phyloP scores from a whole-genome alignment of 75 land plant genomes.

The Pinus tabuliformis region DNA sequence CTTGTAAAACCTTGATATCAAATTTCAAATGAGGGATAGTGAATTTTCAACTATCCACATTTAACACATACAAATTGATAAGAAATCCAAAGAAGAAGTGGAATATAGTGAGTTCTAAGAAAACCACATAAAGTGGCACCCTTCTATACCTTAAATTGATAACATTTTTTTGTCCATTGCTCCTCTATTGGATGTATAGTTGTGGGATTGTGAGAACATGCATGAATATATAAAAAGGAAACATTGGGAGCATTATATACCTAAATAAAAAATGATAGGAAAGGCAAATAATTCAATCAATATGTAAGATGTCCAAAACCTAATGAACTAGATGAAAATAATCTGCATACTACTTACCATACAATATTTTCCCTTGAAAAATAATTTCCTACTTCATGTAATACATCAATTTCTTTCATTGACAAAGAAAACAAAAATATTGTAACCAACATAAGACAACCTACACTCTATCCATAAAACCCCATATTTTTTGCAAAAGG shows the following conservation, averaged over 20 bases:
- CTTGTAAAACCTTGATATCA: slow-evolving; percentile 95
- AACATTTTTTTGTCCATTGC: slow-evolving; percentile 78
- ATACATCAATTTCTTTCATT: too few species aligned
- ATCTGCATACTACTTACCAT: too few species aligned
- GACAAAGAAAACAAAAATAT: too few species aligned
- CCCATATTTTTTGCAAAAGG: too few species aligned
- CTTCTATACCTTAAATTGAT: slow-evolving; percentile 59
- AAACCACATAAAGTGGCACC: not conserved
- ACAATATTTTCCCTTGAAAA: too few species aligned
- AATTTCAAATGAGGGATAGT: slow-evolving; percentile 88
- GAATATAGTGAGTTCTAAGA: not conserved
- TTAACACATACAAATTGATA: not conserved
- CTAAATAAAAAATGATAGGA: not conserved
- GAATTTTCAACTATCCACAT: slow-evolving; percentile 55
- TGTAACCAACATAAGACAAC: too few species aligned
- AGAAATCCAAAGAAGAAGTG: not conserved
- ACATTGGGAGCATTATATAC: slow-evolving; percentile 82
- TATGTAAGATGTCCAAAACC: not conserved
- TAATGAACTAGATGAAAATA: not conserved
- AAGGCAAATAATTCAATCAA: not conserved
- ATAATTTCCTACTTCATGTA: too few species aligned
- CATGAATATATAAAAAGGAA: slow-evolving; percentile 83
- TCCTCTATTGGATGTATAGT: slow-evolving; percentile 87
- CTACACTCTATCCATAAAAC: too few species aligned
- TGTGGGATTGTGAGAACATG: slow-evolving; percentile 95